A percentile compares a stretch with the other conserved stretches of the same genome.
phyloP scores from a whole-genome alignment of 2,329 filamentous ascomycete genomes.

The Monilinia fructigena region DNA sequence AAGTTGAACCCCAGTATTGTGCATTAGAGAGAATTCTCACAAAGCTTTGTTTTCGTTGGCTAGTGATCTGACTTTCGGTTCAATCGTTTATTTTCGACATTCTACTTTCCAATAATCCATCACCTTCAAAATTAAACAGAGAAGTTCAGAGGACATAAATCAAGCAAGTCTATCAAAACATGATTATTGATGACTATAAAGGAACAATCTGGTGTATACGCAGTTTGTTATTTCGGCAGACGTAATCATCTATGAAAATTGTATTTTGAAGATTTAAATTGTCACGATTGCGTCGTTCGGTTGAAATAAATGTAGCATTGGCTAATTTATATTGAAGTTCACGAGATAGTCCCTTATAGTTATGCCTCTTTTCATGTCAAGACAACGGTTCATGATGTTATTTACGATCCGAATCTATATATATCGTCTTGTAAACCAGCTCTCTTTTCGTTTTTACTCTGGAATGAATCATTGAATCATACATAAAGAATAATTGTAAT shows the following conservation, averaged over 20 bases:
- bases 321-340: no score
- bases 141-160: not conserved
- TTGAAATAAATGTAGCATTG: no score
- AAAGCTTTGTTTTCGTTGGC: not conserved
- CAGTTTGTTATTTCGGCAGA: no score
- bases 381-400: not conserved
- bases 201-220: no score
- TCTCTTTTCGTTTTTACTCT: not conserved
- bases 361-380: not conserved
- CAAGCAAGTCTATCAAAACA: no score
- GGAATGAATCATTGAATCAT: not conserved
- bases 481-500: not conserved
- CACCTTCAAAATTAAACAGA: not conserved
- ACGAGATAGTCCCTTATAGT: no score
- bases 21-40: rapidly evolving
- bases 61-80: no score
- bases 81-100: not conserved
- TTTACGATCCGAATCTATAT: not conserved
- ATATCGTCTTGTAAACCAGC: not conserved
- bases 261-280: no score
- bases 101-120: no score
- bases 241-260: no score
- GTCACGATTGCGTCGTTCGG: no score
- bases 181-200: not conserved
- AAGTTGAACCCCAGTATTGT: not conserved